Evolutionary conservation across 2,329 filamentous ascomycete genomes (phyloP), one percentile per base, ranked within the genome.

Genomic region (Botrytis medusae): DNA sequence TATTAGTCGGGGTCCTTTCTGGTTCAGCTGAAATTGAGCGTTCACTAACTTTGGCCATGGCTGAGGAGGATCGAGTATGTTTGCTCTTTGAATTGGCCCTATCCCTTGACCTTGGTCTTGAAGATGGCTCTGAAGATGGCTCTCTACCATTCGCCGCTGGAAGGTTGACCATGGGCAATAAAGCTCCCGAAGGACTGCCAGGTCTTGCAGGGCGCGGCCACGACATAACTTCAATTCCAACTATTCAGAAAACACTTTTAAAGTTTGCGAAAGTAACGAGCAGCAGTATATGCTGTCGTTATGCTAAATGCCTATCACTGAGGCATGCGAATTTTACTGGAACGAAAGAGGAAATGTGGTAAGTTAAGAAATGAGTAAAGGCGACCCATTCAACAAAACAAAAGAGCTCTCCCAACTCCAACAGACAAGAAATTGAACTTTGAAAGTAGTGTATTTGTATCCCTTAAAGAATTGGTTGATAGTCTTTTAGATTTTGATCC

Each of bases 221-320:
- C 68, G 77, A 73, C 80, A 82, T 81, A 32, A 69, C 74, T 72
- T 75, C 63, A 59, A 44, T 37, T 62, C 22, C 63, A 72, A 62
- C 46, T 63, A 57, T 70, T 57, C 16, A 25, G 44, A 40, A 51
- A 22, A 48, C 25, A 14, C 10, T 62, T 57, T 34, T 10, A 46
- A 20, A 46, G 18, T 63, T 22, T 63, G 44, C 57, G 29, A 42
- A 60, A 29, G 12, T 46, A 61, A 78, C 78, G 78, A 80, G 74
- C 80, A 81, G 79, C 80, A 79, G 75, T 71, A 67, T 67, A 73
- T 77, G 80, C 79, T 80, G 80, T 79, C 80, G 79, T 77, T 72
- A 59, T 67, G 32, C 63, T 46, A 46, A 42, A 72, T 65, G 65
- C 37, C 77, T 80, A 78, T 77, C 74, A 74, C 78, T 78, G 77